These are phyloP conservation scores for Penicillium manginii DNA, from an alignment of 495 filamentous ascomycete species.

Conservation along the genomic window DNA sequence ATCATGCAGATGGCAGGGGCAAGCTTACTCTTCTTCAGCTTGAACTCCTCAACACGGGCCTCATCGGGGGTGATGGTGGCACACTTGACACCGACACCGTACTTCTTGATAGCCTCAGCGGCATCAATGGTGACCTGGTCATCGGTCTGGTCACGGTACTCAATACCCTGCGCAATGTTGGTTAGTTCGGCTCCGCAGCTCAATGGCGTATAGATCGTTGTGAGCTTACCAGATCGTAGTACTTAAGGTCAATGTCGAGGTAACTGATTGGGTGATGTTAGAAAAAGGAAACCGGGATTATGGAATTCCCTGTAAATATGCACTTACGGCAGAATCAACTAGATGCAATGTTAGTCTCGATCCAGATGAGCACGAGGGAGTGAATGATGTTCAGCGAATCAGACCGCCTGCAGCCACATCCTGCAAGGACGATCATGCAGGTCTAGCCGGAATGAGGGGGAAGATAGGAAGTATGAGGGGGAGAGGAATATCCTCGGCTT, in stretches of 20 bases:
- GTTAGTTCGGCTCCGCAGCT: constrained; percentile 3
- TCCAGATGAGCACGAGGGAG: constrained; percentile 12
- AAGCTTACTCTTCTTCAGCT: constrained; percentile 88
- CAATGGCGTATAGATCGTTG: background rate
- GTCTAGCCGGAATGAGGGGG: constrained; percentile 18
- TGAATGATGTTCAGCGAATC: constrained; percentile 8
- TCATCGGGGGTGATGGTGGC: constrained; percentile 99
- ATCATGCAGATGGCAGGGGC: background rate
- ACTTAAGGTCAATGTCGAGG: constrained; percentile 96
- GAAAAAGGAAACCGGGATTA: constrained; percentile 13
- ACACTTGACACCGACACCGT: constrained; percentile 98
- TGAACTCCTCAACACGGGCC: constrained; percentile 94
- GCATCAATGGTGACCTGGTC: constrained; percentile 94
- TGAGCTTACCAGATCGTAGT: constrained; percentile 80
- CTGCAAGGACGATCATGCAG: constrained; percentile 25
- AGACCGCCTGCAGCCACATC: constrained; percentile 22
- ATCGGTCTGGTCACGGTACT: constrained; percentile 93
- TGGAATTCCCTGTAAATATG: background rate
- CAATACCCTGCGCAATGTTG: constrained; percentile 63
- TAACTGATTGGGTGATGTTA: constrained; percentile 53
- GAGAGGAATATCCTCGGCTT: constrained; percentile 31
- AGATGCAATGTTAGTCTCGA: constrained; percentile 27
- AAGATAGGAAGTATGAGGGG: constrained; percentile 9
- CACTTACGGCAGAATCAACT: constrained; percentile 84
- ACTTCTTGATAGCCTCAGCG: constrained; percentile 97